phyloP scores from a whole-genome alignment of 1,139 yeast species.

The Geotrichum macrosporum region DNA sequence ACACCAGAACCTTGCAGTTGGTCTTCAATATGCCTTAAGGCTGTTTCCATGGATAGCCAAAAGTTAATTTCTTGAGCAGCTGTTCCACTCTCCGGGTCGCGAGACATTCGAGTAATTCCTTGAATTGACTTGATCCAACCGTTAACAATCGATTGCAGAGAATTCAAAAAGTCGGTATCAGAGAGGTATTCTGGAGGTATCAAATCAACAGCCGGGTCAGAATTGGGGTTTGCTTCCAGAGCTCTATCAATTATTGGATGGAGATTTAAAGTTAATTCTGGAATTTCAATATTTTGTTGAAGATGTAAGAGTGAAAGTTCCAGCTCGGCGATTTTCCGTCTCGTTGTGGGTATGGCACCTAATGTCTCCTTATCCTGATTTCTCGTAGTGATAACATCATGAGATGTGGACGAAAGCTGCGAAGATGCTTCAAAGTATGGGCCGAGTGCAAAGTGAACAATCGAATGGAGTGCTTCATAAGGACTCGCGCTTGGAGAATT shows the following conservation, averaged over 20 bases:
- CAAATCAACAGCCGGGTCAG: conserved; percentile 29
- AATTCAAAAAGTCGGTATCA: conserved; percentile 59
- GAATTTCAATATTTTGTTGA: conserved; percentile 64
- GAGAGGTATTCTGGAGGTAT: conserved; percentile 39
- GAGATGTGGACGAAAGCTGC: conserved; percentile 24
- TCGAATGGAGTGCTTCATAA: conserved; percentile 54
- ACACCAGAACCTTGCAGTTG: conserved; percentile 59
- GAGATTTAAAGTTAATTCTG: conserved; percentile 51
- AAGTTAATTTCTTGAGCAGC: conserved; percentile 70
- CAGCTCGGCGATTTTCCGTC: conserved; percentile 61
- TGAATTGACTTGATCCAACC: conserved; percentile 69
- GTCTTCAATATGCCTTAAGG: conserved; percentile 51
- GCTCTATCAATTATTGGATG: conserved; percentile 52
- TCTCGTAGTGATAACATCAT: conserved; percentile 16
- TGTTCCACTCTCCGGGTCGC: conserved; percentile 53
- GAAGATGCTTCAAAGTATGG: conserved; percentile 50
- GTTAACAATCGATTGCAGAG: conserved; percentile 61
- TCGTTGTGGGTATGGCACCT: conserved; percentile 29
- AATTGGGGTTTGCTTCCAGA: conserved; percentile 34
- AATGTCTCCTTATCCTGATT: conserved; percentile 23
- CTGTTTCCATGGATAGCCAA: conserved; percentile 71
- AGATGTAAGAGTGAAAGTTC: conserved; percentile 64
- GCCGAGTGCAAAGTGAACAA: conserved; percentile 53
- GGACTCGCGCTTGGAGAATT: conserved; percentile 29
- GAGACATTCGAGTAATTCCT: conserved; percentile 49